Base-by-base conservation (phyloP, 2,329 filamentous ascomycete genomes). In the Nigrospora osmanthi region DNA sequence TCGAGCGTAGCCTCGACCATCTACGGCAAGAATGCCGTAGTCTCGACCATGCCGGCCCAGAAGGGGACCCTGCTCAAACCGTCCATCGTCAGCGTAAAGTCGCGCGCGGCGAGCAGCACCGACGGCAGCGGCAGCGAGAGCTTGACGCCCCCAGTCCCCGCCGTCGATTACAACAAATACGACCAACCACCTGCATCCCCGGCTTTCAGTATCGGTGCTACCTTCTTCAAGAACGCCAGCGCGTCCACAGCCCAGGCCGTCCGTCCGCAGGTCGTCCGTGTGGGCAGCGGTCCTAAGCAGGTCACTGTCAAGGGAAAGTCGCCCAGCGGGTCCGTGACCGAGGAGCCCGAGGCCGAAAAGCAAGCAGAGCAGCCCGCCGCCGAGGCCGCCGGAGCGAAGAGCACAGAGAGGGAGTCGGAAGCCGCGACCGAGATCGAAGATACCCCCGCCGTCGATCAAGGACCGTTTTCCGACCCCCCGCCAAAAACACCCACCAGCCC, bases 81-180 rank as follows among this genome's bases (percentile, higher is more conserved):
- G 11, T 90, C 89, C 33, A 84, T 97, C 59, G 89, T 98, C 61
- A 95, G 88, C 57, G 89, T 98, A 52, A 93, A 89, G 65, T 85
- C 86, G 7, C 73, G 67, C 46, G 77, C 75, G 16, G 74, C 71
- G 7, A 40, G 38, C 45, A 80, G 70, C 56, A 73, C 66, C 43
- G 72, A 75, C 31, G 70, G 63, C 30, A 75, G 75, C 34, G 66
- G 72, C 46, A 66, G 71, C 41, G 60, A 68, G 40, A 70, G 85
- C 15, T 87, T 88, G 3, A 87, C 87, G 0, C 83, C 91, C 6
- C 86, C 87, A 0, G 83, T 91, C 6, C 86, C 87, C 7, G 70
- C 71, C 46, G 81, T 93, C 54, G 82, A 89, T 56, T 79, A 75
- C 51, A 75, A 75, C 49, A 79, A 73, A 58, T 83, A 80, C 58